Base-by-base conservation (phyloP, 495 filamentous ascomycete genomes). In the Aspergillus campestris region DNA sequence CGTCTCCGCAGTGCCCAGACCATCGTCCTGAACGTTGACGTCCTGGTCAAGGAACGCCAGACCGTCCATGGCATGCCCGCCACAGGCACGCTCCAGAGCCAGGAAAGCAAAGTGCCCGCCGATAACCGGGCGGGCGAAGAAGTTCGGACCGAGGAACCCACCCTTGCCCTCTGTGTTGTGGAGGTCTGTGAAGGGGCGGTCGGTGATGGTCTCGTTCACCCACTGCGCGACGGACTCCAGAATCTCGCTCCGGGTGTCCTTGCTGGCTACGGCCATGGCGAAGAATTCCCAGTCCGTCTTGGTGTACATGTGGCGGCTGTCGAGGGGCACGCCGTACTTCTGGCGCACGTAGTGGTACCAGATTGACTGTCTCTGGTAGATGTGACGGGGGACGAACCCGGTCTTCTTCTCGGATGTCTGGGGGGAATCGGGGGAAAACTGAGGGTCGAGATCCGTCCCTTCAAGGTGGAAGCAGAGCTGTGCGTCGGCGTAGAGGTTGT, bases 271-370 rank as follows among this genome's bases (percentile, higher is more conserved):
- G 2, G 90, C 85, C 44, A 89, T 88, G 1, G 82, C 82, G 58
- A 90, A 95, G 64, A 95, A 86, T 56, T 94, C 84, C 89, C 89
- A 95, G 64, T 95, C 89, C 31, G 80, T 84, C 66, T 96, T 96
- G 14, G 90, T 89, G 60, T 89, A 94, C 6, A 86, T 60, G 59
- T 94, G 86, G n/a, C 90, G 75, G 49, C 79, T 86, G 62, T 96
- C 90, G 7, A 96, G 75, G 1, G 89, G 88, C 7, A 95, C 68
- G 1, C 90, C 90, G 60, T 90, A 95, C 49, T 66, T 72, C 54
- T 91, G 83, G 3, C 79, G 77, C n/a, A 94, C 86, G 31, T 79
- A 80, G 52, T 83, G 80, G 69, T 95, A 96, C 84, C 88, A 95
- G 48, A 82, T 70, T 10, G 81, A 87, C 59, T 95, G 87, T 53